These are phyloP conservation scores for Heterobasidion annosum DNA, from an alignment of 1,284 basidiomycete species.

Conservation along the genomic window DNA sequence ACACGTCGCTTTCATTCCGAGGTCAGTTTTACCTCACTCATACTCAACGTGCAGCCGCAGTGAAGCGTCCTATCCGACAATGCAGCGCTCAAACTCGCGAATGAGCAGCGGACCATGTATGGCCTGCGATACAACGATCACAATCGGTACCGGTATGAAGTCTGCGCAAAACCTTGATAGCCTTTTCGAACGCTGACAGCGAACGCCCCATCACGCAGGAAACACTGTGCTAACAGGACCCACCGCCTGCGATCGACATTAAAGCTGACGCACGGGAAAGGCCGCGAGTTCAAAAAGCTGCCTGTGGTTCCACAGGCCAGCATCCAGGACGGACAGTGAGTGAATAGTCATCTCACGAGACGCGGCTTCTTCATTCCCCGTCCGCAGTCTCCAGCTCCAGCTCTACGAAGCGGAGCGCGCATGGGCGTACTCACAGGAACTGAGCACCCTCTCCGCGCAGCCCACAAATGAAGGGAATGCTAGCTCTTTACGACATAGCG, in stretches of 20 bases:
- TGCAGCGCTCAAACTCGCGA: slow-evolving; percentile 72
- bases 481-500: slow-evolving; percentile 58
- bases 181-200: not conserved
- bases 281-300: slow-evolving; percentile 81
- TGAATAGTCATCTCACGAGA: slow-evolving; percentile 9
- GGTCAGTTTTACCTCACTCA: not conserved
- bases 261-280: slow-evolving; percentile 84
- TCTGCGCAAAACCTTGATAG: not conserved
- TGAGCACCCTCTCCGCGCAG: slow-evolving; percentile 47
- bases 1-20: not conserved
- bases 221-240: slow-evolving; percentile 85
- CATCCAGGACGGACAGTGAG: slow-evolving; percentile 77
- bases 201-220: slow-evolving; percentile 33
- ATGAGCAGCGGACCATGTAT: slow-evolving; percentile 86
- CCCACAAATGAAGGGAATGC: slow-evolving; percentile 43
- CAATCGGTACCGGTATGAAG: slow-evolving; percentile 66
- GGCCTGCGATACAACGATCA: slow-evolving; percentile 88
- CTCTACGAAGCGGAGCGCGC: slow-evolving; percentile 87
- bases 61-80: not conserved
- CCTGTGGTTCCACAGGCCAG: slow-evolving; percentile 54
- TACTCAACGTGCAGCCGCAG: no score
- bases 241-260: slow-evolving; percentile 81
- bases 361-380: not conserved
- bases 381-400: slow-evolving; percentile 67
- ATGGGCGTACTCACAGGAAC: slow-evolving; percentile 86